phyloP scores from a whole-genome alignment of 208 protist genomes.

The Leishmania tarentolae region DNA sequence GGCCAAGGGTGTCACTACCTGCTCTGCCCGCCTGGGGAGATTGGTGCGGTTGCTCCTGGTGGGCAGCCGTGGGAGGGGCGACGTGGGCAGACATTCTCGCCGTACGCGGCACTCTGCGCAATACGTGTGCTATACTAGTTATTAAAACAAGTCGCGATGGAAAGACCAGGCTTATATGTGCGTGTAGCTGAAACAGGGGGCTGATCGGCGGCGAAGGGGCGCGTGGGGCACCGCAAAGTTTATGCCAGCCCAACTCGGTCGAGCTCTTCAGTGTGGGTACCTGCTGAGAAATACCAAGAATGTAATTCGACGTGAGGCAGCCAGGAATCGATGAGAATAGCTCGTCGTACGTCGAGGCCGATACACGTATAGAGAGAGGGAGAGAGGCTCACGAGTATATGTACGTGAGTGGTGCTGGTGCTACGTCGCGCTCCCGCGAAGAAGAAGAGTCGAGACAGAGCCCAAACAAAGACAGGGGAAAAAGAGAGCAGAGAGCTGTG shows the following conservation, averaged over 20 bases:
- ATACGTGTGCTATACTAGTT: background rate
- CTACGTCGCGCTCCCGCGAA: background rate
- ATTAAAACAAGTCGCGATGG: background rate
- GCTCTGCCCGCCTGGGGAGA: background rate
- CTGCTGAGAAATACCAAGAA: background rate
- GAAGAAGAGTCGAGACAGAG: background rate
- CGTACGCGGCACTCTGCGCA: background rate
- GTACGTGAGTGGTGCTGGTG: background rate
- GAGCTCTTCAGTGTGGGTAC: background rate
- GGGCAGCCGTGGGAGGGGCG: slow-evolving; percentile 3
- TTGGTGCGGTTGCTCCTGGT: slow-evolving; percentile 2
- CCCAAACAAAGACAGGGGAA: background rate
- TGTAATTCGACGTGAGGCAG: background rate
- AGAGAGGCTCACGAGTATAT: background rate
- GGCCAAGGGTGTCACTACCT: slow-evolving; percentile 13
- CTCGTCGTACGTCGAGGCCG: background rate
- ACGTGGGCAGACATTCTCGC: slow-evolving; percentile 17
- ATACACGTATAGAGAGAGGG: background rate
- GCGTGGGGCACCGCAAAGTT: background rate
- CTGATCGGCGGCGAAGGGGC: background rate
- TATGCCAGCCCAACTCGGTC: background rate
- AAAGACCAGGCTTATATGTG: background rate
- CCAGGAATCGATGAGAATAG: background rate
- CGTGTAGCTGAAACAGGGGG: no score
- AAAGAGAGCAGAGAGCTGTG: background rate